A percentile compares a stretch with the other conserved stretches of the same genome.
These are phyloP conservation scores for Pseudozyma hubeiensis DNA, from an alignment of 1,284 basidiomycete species.

Conservation along the genomic window DNA sequence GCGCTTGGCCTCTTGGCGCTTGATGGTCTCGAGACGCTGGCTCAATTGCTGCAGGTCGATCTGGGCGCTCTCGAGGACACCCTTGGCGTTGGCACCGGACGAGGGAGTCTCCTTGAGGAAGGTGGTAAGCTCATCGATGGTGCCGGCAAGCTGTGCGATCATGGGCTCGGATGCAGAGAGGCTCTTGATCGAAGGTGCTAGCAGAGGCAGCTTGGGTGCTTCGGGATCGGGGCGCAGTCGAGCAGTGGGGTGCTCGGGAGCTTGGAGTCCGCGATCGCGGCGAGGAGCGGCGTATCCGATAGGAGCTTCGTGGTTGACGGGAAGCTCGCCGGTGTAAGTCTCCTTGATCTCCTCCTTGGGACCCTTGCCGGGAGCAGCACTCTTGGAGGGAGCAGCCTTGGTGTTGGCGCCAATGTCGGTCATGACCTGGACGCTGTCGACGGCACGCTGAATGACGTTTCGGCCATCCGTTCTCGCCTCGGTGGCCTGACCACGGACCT, in stretches of 20 bases:
- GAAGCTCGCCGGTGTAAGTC: slow-evolving; percentile 52
- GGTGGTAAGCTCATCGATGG: slow-evolving; percentile 90
- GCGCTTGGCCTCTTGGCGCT: slow-evolving; percentile 80
- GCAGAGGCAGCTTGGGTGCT: slow-evolving; percentile 73
- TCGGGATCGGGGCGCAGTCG: slow-evolving; percentile 60
- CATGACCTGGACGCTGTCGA: slow-evolving; percentile 53
- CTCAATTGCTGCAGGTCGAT: slow-evolving; percentile 84
- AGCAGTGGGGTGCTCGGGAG: slow-evolving; percentile 47
- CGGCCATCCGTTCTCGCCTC: slow-evolving; percentile 42
- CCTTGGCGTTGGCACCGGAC: slow-evolving; percentile 73
- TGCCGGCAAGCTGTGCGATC: slow-evolving; percentile 88
- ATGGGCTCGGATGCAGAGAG: slow-evolving; percentile 85
- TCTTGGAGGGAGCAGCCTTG: slow-evolving; percentile 66
- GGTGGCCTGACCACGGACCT: slow-evolving; percentile 46
- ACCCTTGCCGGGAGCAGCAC: slow-evolving; percentile 67
- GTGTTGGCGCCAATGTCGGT: slow-evolving; percentile 55
- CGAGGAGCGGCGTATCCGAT: slow-evolving; percentile 50
- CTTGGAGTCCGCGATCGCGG: slow-evolving; percentile 58
- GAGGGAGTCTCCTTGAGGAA: slow-evolving; percentile 75
- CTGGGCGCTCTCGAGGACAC: slow-evolving; percentile 74
- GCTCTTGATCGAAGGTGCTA: slow-evolving; percentile 83
- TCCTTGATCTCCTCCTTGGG: slow-evolving; percentile 47
- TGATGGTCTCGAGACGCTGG: slow-evolving; percentile 81
- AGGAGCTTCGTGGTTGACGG: slow-evolving; percentile 58
- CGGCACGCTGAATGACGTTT: slow-evolving; percentile 62